Percentiles rank a stretch among this genome's conserved stretches.
Evolutionary conservation across 179 eudicot species (phyloP).

Genomic region (Dionaea muscipula): DNA sequence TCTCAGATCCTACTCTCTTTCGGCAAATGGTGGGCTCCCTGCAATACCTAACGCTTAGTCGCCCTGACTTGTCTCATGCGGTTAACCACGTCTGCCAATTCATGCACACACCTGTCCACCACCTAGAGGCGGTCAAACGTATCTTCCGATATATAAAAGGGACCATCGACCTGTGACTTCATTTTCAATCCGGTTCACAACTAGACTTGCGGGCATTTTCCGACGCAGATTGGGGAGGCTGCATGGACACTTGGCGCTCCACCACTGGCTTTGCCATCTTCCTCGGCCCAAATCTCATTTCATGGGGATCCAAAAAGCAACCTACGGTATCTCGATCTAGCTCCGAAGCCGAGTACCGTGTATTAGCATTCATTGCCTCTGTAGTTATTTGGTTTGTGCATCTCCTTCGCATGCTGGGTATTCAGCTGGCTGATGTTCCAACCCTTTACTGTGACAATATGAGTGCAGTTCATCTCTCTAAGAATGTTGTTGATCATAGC

Average conservation of each 20-base stretch:
- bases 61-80: too few species aligned
- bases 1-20: background rate
- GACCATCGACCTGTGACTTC: background rate
- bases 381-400: background rate
- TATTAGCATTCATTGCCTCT: background rate
- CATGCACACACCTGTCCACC: background rate
- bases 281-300: background rate
- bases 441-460: slow-evolving; percentile 6
- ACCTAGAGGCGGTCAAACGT: background rate
- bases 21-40: background rate
- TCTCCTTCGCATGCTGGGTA: background rate
- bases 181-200: background rate
- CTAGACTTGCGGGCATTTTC: background rate
- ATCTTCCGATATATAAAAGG: background rate
- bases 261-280: background rate
- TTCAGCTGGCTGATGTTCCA: background rate
- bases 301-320: background rate
- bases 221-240: background rate
- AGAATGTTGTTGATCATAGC: slow-evolving; percentile 3
- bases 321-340: too few species aligned
- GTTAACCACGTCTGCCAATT: background rate
- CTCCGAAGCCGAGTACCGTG: slow-evolving; percentile 4
- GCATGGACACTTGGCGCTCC: background rate
- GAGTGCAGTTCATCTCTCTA: background rate
- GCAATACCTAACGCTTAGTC: background rate